A percentile compares a stretch with the other conserved stretches of the same genome.
phyloP scores from a whole-genome alignment of 169 alveolate genomes.

The Plasmodium fragile region DNA sequence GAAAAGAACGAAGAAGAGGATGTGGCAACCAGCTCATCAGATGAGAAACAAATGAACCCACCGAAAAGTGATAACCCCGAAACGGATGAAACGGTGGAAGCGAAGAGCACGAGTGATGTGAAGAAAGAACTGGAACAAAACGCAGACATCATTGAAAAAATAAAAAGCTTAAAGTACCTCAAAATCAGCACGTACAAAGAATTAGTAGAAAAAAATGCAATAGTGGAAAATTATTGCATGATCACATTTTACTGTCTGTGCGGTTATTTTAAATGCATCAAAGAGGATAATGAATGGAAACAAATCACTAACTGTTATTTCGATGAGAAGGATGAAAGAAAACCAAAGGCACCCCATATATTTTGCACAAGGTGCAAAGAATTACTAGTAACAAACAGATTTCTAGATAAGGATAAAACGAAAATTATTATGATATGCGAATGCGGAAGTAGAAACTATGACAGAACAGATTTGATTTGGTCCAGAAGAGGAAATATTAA shows the following conservation, averaged over 20 bases:
- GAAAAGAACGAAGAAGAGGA: not conserved
- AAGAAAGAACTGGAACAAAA: not conserved
- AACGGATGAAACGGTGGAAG: not conserved
- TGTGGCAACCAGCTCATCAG: not conserved
- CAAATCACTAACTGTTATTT: constrained; percentile 61
- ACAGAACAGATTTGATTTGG: constrained; percentile 48
- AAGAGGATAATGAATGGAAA: constrained; percentile 68
- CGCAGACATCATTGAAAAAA: not conserved
- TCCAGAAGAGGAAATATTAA: constrained; percentile 53
- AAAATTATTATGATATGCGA: constrained; percentile 75
- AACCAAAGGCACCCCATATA: constrained; percentile 65
- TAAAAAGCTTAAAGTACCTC: constrained; percentile 12
- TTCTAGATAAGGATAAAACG: constrained; percentile 72
- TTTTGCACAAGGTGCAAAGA: constrained; percentile 71
- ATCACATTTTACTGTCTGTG: constrained; percentile 72
- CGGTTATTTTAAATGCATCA: constrained; percentile 59
- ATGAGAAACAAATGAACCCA: not conserved
- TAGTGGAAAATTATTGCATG: constrained; percentile 27
- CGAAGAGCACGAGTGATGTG: not conserved
- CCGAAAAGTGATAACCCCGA: too few relatives aligned
- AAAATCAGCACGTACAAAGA: constrained; percentile 38
- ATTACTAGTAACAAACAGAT: constrained; percentile 44
- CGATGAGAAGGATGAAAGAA: constrained; percentile 55
- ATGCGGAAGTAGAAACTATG: constrained; percentile 77
- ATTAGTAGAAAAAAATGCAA: constrained; percentile 22